These are phyloP conservation scores for Kwoniella sp. DNA, from an alignment of 768 basidiomycete species.

Conservation along the genomic window DNA sequence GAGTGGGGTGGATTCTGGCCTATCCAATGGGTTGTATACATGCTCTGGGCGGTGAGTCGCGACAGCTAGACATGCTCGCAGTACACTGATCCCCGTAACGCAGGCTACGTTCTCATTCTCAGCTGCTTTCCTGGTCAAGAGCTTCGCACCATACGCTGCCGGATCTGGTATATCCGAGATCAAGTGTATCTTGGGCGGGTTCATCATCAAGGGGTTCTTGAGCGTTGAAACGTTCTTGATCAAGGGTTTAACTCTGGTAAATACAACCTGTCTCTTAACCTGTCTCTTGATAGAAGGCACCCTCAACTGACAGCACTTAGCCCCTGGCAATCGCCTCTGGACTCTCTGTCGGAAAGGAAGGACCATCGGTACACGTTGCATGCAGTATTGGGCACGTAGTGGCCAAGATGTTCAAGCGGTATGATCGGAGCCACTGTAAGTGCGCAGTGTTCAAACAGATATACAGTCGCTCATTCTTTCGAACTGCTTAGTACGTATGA, in stretches of 20 bases:
- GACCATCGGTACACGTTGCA: constrained; percentile 95
- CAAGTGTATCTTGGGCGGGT: constrained; percentile 94
- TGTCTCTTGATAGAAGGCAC: neutral
- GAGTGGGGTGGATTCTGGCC: constrained; percentile 70
- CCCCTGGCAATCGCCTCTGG: constrained; percentile 96
- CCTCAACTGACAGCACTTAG: constrained; percentile 52
- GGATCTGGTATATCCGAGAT: constrained; percentile 98
- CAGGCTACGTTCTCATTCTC: constrained; percentile 78
- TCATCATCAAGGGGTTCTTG: constrained; percentile 93
- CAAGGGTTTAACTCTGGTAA: constrained; percentile 86
- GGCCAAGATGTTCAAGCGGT: constrained; percentile 75
- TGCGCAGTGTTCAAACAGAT: constrained; percentile 4
- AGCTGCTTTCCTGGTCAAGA: constrained; percentile 81
- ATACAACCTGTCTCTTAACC: constrained; percentile 43
- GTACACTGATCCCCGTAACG: neutral
- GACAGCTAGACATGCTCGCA: too few species aligned
- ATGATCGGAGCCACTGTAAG: constrained; percentile 81
- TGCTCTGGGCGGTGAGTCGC: constrained; percentile 74
- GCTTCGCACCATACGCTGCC: constrained; percentile 88
- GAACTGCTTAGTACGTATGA: constrained; percentile 53
- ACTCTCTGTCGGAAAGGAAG: constrained; percentile 94
- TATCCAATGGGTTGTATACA: constrained; percentile 74
- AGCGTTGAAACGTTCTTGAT: constrained; percentile 84
- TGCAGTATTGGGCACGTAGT: constrained; percentile 87
- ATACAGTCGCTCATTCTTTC: constrained; percentile 32